Base-by-base conservation (phyloP, 1,284 basidiomycete genomes). In the Taiwanofungus camphoratus region DNA sequence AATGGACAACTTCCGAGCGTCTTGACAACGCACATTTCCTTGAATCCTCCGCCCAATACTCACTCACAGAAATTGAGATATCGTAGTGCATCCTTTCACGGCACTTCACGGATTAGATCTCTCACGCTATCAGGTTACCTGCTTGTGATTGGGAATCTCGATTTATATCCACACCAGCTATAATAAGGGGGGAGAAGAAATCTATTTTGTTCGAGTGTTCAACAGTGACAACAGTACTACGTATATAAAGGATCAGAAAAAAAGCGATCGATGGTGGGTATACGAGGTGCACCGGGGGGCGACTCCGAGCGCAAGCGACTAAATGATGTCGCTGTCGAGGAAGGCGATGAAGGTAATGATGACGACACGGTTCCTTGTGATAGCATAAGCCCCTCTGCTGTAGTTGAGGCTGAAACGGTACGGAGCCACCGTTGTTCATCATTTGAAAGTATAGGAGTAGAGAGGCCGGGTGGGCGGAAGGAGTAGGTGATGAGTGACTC, bases 391-490 rank as follows among this genome's bases (percentile, higher is more conserved):
- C 12, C 20, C 27, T 16, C 11, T 16, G 18, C 9, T 16, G 16
- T 7, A 8, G 15, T 16, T 16, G 31, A 7, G 11, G 11, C 8
- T 13, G 31, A 33, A 7, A 16, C 11, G 9, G n/a, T 29, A 8
- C 9, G 9, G 26, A 29, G 26, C 23, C 22, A n/a, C 5, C 6
- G 8, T 18, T 6, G 20, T 9, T 37, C 13, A 5, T 19, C 15
- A 37, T 6, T 16, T 16, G 15, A n/a, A 6, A 42, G 38, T 16
- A 39, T 35, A n/a, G 41, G 37, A 35, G 38, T 45, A 2, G 42
- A 42, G 5, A 52, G 51, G 4, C 51, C 48, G 3, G 49, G 46
- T 2, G 51, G 52, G 19, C 26, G 46, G 35, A 49, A 40, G 19
- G 41, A 23, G 40, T 52, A 52, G 2, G 26, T 32, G 21, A 20